phyloP scores from a whole-genome alignment of 768 basidiomycete genomes.

The Mycena galericulata region DNA sequence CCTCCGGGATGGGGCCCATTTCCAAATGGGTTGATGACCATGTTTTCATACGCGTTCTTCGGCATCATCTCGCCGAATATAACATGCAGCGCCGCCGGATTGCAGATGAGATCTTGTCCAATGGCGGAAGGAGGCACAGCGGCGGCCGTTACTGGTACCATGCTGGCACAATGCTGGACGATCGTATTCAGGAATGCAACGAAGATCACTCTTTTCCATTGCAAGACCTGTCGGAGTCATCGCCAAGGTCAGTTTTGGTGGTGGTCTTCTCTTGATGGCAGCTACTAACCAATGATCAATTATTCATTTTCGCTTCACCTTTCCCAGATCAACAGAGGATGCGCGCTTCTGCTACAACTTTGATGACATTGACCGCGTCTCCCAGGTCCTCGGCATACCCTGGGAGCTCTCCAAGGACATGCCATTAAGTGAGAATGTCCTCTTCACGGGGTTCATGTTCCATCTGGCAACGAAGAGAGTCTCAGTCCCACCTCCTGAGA shows the following conservation, averaged over 20 bases:
- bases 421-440: not conserved
- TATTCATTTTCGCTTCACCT: too few species aligned
- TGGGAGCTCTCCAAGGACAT: constrained; percentile 36
- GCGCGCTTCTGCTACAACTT: too few species aligned
- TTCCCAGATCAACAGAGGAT: too few species aligned
- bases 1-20: constrained; percentile 38
- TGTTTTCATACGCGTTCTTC: constrained; percentile 31
- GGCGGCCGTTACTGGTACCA: constrained; percentile 24
- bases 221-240: constrained; percentile 36
- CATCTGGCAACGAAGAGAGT: constrained; percentile 1
- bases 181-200: constrained; percentile 9
- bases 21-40: constrained; percentile 45
- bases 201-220: constrained; percentile 26
- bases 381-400: constrained; percentile 33
- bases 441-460: constrained; percentile 38
- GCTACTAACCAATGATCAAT: too few species aligned
- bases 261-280: too few species aligned
- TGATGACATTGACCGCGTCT: constrained; percentile 36
- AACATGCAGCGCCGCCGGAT: not conserved
- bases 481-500: not conserved
- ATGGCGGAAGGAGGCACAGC: not conserved
- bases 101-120: not conserved
- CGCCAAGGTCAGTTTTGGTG: too few species aligned
- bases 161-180: constrained; percentile 5
- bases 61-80: constrained; percentile 7